phyloP scores from a whole-genome alignment of 257 asterid genomes.

The Ocimum tenuiflorum region DNA sequence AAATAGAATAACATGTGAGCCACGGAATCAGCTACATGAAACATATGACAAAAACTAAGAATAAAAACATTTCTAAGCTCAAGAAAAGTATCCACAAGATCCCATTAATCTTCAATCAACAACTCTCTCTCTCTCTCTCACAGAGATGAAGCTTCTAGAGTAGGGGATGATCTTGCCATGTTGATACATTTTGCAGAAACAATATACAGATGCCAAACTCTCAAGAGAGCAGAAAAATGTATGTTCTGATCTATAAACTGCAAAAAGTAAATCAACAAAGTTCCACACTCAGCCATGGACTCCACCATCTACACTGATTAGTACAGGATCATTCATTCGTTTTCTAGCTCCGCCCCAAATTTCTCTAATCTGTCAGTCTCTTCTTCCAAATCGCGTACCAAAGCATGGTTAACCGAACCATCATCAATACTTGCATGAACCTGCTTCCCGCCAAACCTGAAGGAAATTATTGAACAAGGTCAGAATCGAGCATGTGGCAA shows the following conservation, averaged over 20 bases:
- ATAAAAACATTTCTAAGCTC: too few relatives aligned
- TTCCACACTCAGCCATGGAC: conserved; percentile 15
- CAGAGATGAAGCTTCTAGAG: not conserved
- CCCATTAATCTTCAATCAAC: not conserved
- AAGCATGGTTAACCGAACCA: conserved; percentile 72
- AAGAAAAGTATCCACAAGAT: too few relatives aligned
- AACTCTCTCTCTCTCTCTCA: not conserved
- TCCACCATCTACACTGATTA: not conserved
- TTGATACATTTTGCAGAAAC: conserved; percentile 17
- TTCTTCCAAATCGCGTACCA: conserved; percentile 69
- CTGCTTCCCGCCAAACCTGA: conserved; percentile 79
- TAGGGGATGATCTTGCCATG: too few relatives aligned
- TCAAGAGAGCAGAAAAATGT: not conserved
- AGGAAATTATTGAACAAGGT: not conserved
- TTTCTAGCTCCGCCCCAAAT: conserved; percentile 90
- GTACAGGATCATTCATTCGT: conserved; percentile 30
- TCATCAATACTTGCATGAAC: conserved; percentile 76
- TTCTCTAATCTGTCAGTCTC: conserved; percentile 82
- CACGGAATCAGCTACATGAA: too few relatives aligned
- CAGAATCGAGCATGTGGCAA: not conserved
- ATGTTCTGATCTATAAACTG: not conserved
- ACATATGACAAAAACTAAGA: too few relatives aligned
- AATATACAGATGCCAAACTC: conserved; percentile 18
- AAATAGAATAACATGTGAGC: too few relatives aligned
- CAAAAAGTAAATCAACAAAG: not conserved